Percentiles rank a stretch among this genome's conserved stretches.
Conservation (phyloP, 2,329 filamentous ascomycete genomes). For the Colletotrichum shisoi region DNA sequence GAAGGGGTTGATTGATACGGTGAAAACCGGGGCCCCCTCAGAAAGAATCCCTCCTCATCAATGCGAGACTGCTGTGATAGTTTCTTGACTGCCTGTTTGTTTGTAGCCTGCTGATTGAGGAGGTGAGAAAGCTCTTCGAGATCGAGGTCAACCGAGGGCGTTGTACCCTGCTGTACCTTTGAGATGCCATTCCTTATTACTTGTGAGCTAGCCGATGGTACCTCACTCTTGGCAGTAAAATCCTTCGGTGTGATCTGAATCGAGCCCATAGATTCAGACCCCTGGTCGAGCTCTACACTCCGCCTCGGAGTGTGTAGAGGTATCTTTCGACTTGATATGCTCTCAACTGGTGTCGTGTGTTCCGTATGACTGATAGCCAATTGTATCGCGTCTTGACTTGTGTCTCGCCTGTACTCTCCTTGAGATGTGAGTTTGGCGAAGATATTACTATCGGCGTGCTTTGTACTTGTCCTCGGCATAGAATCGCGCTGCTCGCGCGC, state of each 20-base stretch:
- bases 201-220: not conserved
- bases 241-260: conserved; percentile 32
- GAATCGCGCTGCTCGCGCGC: not conserved
- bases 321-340: not conserved
- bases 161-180: conserved; percentile 20
- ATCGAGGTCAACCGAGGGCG: not conserved
- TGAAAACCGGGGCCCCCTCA: not conserved
- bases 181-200: not conserved
- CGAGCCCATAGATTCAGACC: conserved; percentile 9
- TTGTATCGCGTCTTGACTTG: not conserved
- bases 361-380: not conserved
- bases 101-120: too few relatives aligned
- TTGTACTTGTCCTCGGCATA: not conserved
- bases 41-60: not conserved
- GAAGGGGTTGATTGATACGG: not conserved
- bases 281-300: not conserved
- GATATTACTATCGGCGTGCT: not conserved
- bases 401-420: not conserved
- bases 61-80: not conserved
- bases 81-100: not conserved
- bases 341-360: not conserved
- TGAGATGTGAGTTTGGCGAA: not conserved
- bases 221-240: not conserved
- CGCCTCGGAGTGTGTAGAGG: conserved; percentile 1
- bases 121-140: not conserved